A percentile compares a stretch with the other conserved stretches of the same genome.
Evolutionary conservation across 2,329 filamentous ascomycete genomes (phyloP).

Genomic region (Arthroderma sp.): DNA sequence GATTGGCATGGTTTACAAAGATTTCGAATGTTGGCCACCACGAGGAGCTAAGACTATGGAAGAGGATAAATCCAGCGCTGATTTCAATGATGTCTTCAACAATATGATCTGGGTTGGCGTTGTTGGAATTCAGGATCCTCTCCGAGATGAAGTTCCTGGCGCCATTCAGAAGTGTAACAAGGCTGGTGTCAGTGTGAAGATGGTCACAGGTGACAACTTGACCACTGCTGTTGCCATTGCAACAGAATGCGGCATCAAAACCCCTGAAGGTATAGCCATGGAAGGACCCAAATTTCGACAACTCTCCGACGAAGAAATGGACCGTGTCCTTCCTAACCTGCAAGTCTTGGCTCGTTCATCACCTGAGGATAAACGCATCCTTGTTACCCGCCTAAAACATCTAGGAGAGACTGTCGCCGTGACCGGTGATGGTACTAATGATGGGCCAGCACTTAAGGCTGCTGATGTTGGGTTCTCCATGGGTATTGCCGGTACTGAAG

Average conservation of each 20-base stretch:
- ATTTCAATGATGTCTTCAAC: slow-evolving; percentile 56
- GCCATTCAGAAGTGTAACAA: slow-evolving; percentile 56
- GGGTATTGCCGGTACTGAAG: slow-evolving; percentile 55
- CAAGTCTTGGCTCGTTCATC: slow-evolving; percentile 55
- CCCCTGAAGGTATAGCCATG: slow-evolving; percentile 50
- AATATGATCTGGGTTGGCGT: slow-evolving; percentile 63
- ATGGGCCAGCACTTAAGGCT: slow-evolving; percentile 52
- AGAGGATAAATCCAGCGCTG: slow-evolving; percentile 50
- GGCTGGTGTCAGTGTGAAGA: slow-evolving; percentile 59
- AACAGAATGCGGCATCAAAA: slow-evolving; percentile 57
- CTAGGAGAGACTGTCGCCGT: slow-evolving; percentile 51
- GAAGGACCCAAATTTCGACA: slow-evolving; percentile 57
- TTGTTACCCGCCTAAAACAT: slow-evolving; percentile 50
- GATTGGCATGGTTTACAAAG: slow-evolving; percentile 61
- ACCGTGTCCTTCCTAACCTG: slow-evolving; percentile 45
- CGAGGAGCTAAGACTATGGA: slow-evolving; percentile 43
- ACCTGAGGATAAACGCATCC: slow-evolving; percentile 54
- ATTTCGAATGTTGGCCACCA: slow-evolving; percentile 59
- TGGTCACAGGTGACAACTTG: slow-evolving; percentile 62
- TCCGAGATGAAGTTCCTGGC: slow-evolving; percentile 54
- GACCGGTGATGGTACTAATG: slow-evolving; percentile 57
- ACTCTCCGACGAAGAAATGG: slow-evolving; percentile 48
- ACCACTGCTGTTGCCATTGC: slow-evolving; percentile 63
- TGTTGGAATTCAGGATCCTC: slow-evolving; percentile 63
- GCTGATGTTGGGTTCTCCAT: slow-evolving; percentile 58